Percentiles rank a stretch among this genome's conserved stretches.
Conservation (phyloP, 202 grass and related monocot genomes). For the Panicum virgatum region DNA sequence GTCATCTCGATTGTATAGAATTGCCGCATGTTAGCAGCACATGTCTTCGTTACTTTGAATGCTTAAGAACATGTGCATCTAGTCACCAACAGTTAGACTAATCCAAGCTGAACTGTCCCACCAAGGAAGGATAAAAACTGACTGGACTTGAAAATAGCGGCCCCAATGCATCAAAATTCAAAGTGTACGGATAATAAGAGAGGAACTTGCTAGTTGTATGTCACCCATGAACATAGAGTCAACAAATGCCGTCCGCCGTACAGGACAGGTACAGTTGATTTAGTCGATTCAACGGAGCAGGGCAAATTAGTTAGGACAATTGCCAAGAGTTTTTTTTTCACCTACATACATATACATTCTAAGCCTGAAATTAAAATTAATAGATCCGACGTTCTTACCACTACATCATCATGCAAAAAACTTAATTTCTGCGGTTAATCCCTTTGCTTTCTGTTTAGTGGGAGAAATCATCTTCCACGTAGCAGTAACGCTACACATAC, state of each 20-base stretch:
- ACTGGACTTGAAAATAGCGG: neutral
- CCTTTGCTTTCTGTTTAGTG: neutral
- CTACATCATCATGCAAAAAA: neutral
- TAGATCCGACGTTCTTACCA: neutral
- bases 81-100: neutral
- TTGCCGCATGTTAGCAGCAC: slow-evolving; percentile 22
- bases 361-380: neutral
- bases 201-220: neutral
- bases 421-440: neutral
- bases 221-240: neutral
- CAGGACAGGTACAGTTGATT: neutral
- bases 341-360: neutral
- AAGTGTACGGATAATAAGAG: slow-evolving; percentile 7
- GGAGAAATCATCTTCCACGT: neutral
- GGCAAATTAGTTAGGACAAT: neutral
- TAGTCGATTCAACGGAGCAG: neutral
- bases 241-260: neutral
- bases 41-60: neutral
- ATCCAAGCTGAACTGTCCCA: slow-evolving; percentile 15
- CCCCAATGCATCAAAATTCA: neutral
- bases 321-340: neutral
- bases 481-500: slow-evolving; percentile 5
- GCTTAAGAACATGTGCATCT: slow-evolving; percentile 2
- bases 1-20: neutral
- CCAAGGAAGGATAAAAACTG: slow-evolving; percentile 27